Percentiles rank a stretch among this genome's conserved stretches.
Evolutionary conservation across 1,284 basidiomycete genomes (phyloP).

Genomic region (Moesziomyces antarcticus): DNA sequence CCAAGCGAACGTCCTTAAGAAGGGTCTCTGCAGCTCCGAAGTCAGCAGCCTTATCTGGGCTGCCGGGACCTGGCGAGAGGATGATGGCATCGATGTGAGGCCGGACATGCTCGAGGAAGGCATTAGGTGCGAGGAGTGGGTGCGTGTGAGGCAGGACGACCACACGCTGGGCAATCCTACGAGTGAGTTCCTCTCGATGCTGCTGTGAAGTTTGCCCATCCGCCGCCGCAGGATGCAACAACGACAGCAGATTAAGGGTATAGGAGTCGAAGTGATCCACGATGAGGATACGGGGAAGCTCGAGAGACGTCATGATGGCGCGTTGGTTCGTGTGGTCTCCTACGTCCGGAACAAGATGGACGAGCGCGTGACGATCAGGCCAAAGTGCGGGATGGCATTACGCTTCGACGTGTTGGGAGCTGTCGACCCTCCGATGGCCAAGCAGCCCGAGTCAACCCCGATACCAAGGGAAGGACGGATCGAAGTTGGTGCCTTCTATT

Average conservation of each 20-base stretch:
- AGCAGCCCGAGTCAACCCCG: not conserved
- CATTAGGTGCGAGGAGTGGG: slow-evolving; percentile 36
- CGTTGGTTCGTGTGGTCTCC: not conserved
- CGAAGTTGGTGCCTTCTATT: no score
- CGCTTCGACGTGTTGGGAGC: not conserved
- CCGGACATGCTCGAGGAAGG: slow-evolving; percentile 48
- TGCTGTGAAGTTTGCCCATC: not conserved
- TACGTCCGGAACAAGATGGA: not conserved
- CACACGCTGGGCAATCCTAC: slow-evolving; percentile 35
- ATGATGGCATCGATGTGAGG: slow-evolving; percentile 64
- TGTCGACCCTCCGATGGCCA: not conserved
- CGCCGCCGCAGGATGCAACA: slow-evolving; percentile 30
- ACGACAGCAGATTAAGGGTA: slow-evolving; percentile 62
- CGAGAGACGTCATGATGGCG: slow-evolving; percentile 15
- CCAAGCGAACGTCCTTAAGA: slow-evolving; percentile 39
- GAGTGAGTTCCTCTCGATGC: slow-evolving; percentile 10
- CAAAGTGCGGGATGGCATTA: not conserved
- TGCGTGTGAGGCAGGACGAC: slow-evolving; percentile 63
- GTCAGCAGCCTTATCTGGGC: slow-evolving; percentile 50
- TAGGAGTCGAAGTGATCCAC: slow-evolving; percentile 67
- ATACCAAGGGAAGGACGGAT: not conserved
- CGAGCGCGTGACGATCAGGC: not conserved
- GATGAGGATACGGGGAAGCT: slow-evolving; percentile 61
- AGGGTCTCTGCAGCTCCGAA: slow-evolving; percentile 59
- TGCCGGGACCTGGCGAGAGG: slow-evolving; percentile 63